Percentiles rank a stretch among this genome's conserved stretches.
Evolutionary conservation across 129 eudicot genomes (phyloP).

Genomic region (Saposhnikovia divaricata): DNA sequence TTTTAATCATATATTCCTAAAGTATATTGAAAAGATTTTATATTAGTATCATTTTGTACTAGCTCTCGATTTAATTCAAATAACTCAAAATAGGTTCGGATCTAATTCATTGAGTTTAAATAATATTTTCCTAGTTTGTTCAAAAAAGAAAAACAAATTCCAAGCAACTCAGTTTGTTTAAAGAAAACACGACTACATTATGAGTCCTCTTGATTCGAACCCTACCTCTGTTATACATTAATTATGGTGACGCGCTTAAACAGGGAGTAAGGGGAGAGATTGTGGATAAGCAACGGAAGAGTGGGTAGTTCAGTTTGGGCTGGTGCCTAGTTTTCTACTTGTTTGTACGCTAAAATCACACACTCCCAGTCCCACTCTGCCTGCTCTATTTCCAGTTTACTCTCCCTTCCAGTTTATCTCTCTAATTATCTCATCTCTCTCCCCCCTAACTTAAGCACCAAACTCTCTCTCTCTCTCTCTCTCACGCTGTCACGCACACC

Average conservation of each 20-base stretch:
- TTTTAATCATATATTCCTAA: too few species aligned
- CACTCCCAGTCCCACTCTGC: constrained; percentile 24
- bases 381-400: constrained; percentile 29
- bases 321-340: constrained; percentile 36
- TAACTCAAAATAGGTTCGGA: too few species aligned
- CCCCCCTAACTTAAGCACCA: not conserved
- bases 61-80: too few species aligned
- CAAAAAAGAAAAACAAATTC: too few species aligned
- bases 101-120: too few species aligned
- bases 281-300: constrained; percentile 15
- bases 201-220: too few species aligned
- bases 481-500: not conserved
- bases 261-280: constrained; percentile 11
- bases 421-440: not conserved
- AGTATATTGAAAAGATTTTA: too few species aligned
- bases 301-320: constrained; percentile 5
- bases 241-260: not conserved
- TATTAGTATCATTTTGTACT: too few species aligned
- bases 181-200: too few species aligned
- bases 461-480: not conserved
- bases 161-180: too few species aligned
- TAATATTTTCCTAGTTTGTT: too few species aligned
- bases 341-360: constrained; percentile 46
- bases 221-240: too few species aligned
- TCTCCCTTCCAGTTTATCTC: not conserved